These are phyloP conservation scores for Penicillium psychrofluorescens DNA, from an alignment of 495 filamentous ascomycete genomes.

Conservation along the genomic window DNA sequence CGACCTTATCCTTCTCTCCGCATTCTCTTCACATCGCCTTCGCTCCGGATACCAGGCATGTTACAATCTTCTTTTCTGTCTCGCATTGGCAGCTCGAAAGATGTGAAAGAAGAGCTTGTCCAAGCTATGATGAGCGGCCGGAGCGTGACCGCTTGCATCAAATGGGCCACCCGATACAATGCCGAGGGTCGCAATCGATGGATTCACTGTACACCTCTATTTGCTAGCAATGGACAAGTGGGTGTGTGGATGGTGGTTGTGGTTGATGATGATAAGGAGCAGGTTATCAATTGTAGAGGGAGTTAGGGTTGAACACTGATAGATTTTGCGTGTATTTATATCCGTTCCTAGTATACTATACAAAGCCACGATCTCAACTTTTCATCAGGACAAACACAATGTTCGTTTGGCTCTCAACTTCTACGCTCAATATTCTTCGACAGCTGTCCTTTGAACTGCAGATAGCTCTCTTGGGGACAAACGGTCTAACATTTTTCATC, in stretches of 20 bases:
- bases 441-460: too few species aligned
- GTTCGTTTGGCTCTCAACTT: too few species aligned
- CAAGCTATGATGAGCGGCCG: constrained; percentile 49
- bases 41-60: constrained; percentile 53
- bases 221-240: constrained; percentile 49
- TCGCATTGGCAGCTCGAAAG: constrained; percentile 44
- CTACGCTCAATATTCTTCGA: too few species aligned
- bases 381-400: too few species aligned
- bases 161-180: constrained; percentile 43
- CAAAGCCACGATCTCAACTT: too few species aligned
- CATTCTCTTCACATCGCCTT: constrained; percentile 57
- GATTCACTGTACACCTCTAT: constrained; percentile 55
- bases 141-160: constrained; percentile 58
- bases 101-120: constrained; percentile 48
- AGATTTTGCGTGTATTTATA: background rate
- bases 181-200: constrained; percentile 44
- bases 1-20: constrained; percentile 55
- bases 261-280: constrained; percentile 38
- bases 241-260: constrained; percentile 60
- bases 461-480: too few species aligned
- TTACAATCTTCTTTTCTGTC: constrained; percentile 53
- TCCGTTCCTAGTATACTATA: background rate
- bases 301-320: background rate
- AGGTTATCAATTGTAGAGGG: constrained; percentile 6
- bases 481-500: too few species aligned